Evolutionary conservation across 306 rosid species (phyloP).

Genomic region (Herpetospermum pedunculosum): DNA sequence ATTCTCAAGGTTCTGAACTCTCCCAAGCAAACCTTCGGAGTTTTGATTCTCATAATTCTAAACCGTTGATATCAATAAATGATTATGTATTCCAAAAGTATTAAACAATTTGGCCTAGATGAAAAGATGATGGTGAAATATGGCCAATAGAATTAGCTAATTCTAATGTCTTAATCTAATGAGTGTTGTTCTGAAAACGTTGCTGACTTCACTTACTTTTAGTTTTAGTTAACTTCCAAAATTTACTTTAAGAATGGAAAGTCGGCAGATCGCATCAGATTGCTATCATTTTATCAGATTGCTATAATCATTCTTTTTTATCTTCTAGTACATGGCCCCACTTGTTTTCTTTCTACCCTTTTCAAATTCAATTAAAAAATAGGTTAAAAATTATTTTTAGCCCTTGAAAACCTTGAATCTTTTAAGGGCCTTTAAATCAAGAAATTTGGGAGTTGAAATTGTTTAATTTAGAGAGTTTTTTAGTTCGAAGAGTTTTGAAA

Average conservation of each 20-base stretch:
- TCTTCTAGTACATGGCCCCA: constrained; percentile 28
- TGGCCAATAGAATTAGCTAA: not conserved
- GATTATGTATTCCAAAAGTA: not conserved
- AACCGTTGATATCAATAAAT: not conserved
- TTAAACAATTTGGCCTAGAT: not conserved
- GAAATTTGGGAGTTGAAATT: no score
- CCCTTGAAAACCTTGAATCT: no score
- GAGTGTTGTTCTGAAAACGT: not conserved
- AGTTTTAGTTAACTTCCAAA: constrained; percentile 26
- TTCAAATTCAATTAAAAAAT: no score
- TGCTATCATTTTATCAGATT: constrained; percentile 59
- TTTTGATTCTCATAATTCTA: no score
- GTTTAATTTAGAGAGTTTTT: no score
- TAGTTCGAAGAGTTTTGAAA: no score
- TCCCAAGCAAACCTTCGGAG: no score
- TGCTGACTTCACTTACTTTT: constrained; percentile 7
- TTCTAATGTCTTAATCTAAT: not conserved
- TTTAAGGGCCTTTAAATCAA: no score
- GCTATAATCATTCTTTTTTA: constrained; percentile 24
- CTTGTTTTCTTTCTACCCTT: not conserved
- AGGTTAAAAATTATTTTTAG: no score
- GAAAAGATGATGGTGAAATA: not conserved
- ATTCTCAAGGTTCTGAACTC: no score
- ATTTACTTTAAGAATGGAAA: constrained; percentile 15
- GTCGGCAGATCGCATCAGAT: constrained; percentile 75